phyloP scores from a whole-genome alignment of 108 stramenopile species.

The Schizochytrium sp. region DNA sequence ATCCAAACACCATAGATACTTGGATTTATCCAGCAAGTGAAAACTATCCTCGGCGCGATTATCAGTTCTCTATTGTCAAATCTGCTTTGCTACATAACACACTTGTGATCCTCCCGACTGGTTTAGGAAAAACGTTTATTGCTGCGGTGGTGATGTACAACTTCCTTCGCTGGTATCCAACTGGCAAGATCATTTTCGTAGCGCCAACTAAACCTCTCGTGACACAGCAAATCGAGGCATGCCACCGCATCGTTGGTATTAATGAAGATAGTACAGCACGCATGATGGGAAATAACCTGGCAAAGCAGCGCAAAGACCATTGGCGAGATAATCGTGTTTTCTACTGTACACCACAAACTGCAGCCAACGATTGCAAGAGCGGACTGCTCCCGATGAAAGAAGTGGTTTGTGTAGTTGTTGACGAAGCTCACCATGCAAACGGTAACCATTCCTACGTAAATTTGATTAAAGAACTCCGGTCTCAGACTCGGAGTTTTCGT shows the following conservation, averaged over 20 bases:
- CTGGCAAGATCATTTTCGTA: slow-evolving; percentile 73
- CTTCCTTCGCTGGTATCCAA: slow-evolving; percentile 85
- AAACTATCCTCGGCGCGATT: slow-evolving; percentile 83
- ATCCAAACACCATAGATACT: slow-evolving; percentile 67
- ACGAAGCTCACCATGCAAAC: slow-evolving; percentile 94
- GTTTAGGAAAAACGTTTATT: slow-evolving; percentile 97
- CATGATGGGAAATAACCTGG: slow-evolving; percentile 77
- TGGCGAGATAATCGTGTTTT: slow-evolving; percentile 87
- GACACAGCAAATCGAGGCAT: slow-evolving; percentile 92
- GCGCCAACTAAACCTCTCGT: slow-evolving; percentile 97
- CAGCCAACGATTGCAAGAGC: slow-evolving; percentile 87
- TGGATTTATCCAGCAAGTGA: slow-evolving; percentile 89
- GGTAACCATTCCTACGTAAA: slow-evolving; percentile 90
- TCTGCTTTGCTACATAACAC: slow-evolving; percentile 88
- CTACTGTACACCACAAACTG: slow-evolving; percentile 96
- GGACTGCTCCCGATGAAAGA: slow-evolving; percentile 71
- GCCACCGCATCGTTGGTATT: slow-evolving; percentile 86
- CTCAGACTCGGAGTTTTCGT: slow-evolving; percentile 71
- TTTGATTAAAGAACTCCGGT: slow-evolving; percentile 75
- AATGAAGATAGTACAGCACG: slow-evolving; percentile 83
- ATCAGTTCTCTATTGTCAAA: slow-evolving; percentile 85
- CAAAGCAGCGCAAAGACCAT: slow-evolving; percentile 64
- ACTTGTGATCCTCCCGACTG: slow-evolving; percentile 93
- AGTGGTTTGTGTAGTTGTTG: slow-evolving; percentile 91
- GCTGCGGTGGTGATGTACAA: slow-evolving; percentile 99